Conservation (phyloP, 441 rosid genomes). For the Adansonia rubrostipa region DNA sequence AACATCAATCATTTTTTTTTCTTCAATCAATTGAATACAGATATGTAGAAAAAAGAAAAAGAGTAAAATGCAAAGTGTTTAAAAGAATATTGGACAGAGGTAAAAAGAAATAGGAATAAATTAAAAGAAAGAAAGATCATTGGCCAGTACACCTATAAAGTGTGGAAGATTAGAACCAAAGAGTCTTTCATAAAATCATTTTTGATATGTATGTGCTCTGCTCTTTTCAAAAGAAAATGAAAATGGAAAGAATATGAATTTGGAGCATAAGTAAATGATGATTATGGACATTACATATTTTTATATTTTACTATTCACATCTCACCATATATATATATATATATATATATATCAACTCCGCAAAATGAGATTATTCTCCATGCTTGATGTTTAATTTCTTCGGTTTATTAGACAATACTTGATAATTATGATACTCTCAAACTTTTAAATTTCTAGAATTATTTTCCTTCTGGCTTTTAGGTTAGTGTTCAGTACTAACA, state of each 20-base stretch:
- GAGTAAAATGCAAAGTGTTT: background rate
- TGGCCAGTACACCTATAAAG: constrained; percentile 14
- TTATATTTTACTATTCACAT: background rate
- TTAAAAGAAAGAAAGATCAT: constrained; percentile 19
- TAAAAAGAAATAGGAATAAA: constrained; percentile 25
- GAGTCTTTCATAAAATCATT: constrained; percentile 16
- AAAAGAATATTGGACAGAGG: constrained; percentile 20
- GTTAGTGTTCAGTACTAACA: background rate
- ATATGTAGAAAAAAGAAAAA: background rate
- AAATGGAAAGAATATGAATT: background rate
- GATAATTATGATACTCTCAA: too few species aligned
- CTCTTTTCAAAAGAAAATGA: constrained; percentile 20
- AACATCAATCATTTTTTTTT: background rate
- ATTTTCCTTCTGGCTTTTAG: background rate
- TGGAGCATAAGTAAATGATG: background rate
- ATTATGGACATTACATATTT: background rate
- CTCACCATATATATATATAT: background rate
- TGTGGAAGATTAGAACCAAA: constrained; percentile 14
- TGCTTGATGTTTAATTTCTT: too few species aligned
- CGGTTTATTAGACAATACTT: too few species aligned
- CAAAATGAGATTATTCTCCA: too few species aligned
- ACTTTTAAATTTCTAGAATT: background rate
- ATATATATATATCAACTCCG: background rate
- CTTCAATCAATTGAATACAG: background rate
- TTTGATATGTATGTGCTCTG: background rate